These are phyloP conservation scores for Ambrosiella cleistominuta DNA, from an alignment of 2,329 filamentous ascomycete species.

Conservation along the genomic window DNA sequence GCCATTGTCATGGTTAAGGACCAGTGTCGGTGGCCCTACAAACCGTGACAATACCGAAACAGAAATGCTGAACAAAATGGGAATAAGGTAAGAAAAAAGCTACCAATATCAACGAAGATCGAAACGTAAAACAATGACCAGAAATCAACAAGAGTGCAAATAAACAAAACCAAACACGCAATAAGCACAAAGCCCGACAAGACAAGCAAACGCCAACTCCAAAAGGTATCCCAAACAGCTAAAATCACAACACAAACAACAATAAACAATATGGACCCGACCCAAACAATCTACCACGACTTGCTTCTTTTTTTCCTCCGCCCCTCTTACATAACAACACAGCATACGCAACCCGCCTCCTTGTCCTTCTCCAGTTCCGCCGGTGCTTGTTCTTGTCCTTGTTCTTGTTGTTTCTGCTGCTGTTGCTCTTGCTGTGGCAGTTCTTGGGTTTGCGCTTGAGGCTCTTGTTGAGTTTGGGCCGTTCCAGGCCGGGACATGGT, in stretches of 20 bases:
- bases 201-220: not conserved
- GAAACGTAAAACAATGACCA: too few relatives aligned
- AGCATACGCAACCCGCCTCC: conserved; percentile 31
- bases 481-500: conserved; percentile 4
- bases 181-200: conserved; percentile 1
- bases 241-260: conserved; percentile 1
- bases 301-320: not conserved
- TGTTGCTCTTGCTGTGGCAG: conserved; percentile 26
- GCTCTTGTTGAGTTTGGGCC: not conserved
- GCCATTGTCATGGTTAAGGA: too few relatives aligned
- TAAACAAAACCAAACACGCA: too few relatives aligned
- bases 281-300: not conserved
- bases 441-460: not conserved
- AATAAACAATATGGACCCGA: not conserved
- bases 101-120: too few relatives aligned
- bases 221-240: conserved; percentile 2
- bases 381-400: conserved; percentile 14
- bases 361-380: conserved; percentile 22
- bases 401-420: conserved; percentile 5
- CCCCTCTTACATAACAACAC: conserved; percentile 28
- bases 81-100: too few relatives aligned
- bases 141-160: too few relatives aligned
- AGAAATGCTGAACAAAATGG: too few relatives aligned
- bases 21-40: too few relatives aligned
- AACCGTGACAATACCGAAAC: too few relatives aligned